These are phyloP conservation scores for Elongisporangium prolatum DNA, from an alignment of 352 stramenopile genomes.

Conservation along the genomic window DNA sequence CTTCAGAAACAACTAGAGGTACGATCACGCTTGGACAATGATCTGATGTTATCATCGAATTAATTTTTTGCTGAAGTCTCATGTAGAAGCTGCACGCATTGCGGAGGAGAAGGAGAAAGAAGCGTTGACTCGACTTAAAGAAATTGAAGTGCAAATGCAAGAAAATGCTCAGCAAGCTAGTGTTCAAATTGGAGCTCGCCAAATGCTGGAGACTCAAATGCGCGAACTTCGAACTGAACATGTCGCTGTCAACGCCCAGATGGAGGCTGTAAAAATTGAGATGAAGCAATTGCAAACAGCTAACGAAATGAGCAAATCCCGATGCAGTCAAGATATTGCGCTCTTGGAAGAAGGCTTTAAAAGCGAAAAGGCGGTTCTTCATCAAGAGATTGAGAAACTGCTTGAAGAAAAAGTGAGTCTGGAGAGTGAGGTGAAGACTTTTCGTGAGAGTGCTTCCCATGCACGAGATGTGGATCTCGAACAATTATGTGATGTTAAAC, in stretches of 20 bases:
- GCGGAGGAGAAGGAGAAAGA: conserved; percentile 30
- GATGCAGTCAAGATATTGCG: conserved; percentile 23
- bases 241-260: conserved; percentile 74
- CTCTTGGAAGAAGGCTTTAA: conserved; percentile 32
- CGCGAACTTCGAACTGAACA: conserved; percentile 69
- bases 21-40: conserved; percentile 2
- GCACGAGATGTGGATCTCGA: conserved; percentile 60
- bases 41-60: conserved; percentile 3
- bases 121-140: conserved; percentile 31
- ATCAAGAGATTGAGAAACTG: conserved; percentile 46
- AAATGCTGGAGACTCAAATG: conserved; percentile 70
- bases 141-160: conserved; percentile 46
- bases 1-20: conserved; percentile 48
- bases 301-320: conserved; percentile 37
- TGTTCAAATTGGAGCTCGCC: conserved; percentile 54
- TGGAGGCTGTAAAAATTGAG: conserved; percentile 69
- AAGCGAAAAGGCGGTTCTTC: conserved; percentile 28
- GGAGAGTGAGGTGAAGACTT: conserved; percentile 67
- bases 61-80: conserved; percentile 12
- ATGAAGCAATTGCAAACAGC: conserved; percentile 46
- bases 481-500: conserved; percentile 62
- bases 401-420: conserved; percentile 73
- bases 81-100: conserved; percentile 20
- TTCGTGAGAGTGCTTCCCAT: conserved; percentile 42
- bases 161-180: conserved; percentile 47